phyloP scores from a whole-genome alignment of 1,284 basidiomycete genomes.

The Waitea zeae region DNA sequence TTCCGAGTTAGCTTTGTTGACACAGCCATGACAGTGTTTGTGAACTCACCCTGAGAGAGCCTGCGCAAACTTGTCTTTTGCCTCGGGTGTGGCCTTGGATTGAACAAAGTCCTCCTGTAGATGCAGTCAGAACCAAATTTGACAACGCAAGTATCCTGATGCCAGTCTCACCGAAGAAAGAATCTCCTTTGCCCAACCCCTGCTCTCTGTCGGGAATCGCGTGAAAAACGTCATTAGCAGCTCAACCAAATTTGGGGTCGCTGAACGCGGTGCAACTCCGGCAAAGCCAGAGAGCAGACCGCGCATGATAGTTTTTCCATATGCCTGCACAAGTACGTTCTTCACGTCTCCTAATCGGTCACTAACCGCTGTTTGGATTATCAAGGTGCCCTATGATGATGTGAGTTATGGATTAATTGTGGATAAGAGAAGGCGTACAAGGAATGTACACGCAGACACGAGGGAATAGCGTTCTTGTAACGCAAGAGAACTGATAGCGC shows the following conservation, averaged over 20 bases:
- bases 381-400: constrained; percentile 25
- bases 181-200: constrained; percentile 55
- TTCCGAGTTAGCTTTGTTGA: constrained; percentile 1
- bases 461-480: constrained; percentile 80
- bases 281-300: constrained; percentile 66
- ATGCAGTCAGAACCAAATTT: neutral
- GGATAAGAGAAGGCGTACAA: constrained; percentile 30
- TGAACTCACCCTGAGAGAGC: constrained; percentile 47
- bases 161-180: constrained; percentile 43
- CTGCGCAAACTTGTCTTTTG: constrained; percentile 66
- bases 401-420: neutral
- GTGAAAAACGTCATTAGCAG: constrained; percentile 49
- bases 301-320: constrained; percentile 55
- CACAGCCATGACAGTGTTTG: neutral
- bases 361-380: constrained; percentile 39
- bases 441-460: constrained; percentile 64
- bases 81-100: constrained; percentile 45
- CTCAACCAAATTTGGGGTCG: constrained; percentile 72
- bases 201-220: constrained; percentile 33
- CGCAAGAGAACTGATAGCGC: constrained; percentile 50
- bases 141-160: constrained; percentile 1
- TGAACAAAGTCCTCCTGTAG: constrained; percentile 41
- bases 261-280: constrained; percentile 64
- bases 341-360: constrained; percentile 34
- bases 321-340: constrained; percentile 29